phyloP scores from a whole-genome alignment of 2,329 filamentous ascomycete species.

The Fusarium brevicatenulatum region DNA sequence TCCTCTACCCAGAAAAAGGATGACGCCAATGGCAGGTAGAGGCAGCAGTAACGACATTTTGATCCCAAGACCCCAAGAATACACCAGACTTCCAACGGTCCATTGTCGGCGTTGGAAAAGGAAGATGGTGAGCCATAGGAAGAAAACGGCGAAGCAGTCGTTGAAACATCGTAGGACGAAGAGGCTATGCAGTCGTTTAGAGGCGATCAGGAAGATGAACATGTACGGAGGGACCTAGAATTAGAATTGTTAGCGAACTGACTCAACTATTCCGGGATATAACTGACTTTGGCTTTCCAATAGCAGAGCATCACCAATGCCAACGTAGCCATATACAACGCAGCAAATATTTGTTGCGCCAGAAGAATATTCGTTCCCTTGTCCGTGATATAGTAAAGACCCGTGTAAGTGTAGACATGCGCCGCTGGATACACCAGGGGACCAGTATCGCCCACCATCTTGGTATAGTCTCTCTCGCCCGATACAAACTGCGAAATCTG shows the following conservation, averaged over 20 bases:
- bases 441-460: constrained; percentile 87
- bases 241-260: constrained; percentile 46
- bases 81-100: constrained; percentile 77
- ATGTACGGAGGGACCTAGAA: constrained; percentile 83
- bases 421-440: constrained; percentile 94
- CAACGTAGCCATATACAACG: constrained; percentile 80
- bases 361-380: constrained; percentile 78
- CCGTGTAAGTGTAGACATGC: constrained; percentile 90
- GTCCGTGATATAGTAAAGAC: constrained; percentile 81
- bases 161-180: constrained; percentile 95
- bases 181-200: constrained; percentile 92
- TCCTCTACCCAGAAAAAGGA: constrained; percentile 80
- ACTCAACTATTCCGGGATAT: background rate
- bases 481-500: constrained; percentile 82
- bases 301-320: constrained; percentile 86
- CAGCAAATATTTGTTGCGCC: constrained; percentile 86
- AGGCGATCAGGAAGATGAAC: constrained; percentile 84
- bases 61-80: constrained; percentile 83
- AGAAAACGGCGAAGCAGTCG: constrained; percentile 87
- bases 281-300: constrained; percentile 71
- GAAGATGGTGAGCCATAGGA: constrained; percentile 84
- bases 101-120: constrained; percentile 79
- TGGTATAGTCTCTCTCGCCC: constrained; percentile 89
- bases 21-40: constrained; percentile 80
- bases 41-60: constrained; percentile 94